These are phyloP conservation scores for Hanseniaspora jakobsenii DNA, from an alignment of 805 yeast genomes.

Conservation along the genomic window DNA sequence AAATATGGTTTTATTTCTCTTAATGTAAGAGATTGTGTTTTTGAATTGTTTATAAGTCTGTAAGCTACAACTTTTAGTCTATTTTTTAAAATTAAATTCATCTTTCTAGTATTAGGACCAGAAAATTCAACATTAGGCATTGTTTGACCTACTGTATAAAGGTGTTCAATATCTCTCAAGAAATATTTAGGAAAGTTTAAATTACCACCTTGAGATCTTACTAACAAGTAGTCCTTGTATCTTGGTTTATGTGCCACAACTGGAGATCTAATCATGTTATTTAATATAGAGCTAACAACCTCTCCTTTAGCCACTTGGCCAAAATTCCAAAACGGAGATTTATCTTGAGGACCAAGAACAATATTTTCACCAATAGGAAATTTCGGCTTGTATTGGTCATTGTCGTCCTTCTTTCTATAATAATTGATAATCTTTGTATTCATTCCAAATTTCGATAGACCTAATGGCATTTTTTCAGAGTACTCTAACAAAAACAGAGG, in stretches of 20 bases:
- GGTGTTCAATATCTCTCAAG: constrained; percentile 53
- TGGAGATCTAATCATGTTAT: constrained; percentile 86
- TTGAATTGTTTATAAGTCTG: constrained; percentile 66
- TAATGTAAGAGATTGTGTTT: constrained; percentile 63
- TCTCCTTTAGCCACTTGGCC: constrained; percentile 93
- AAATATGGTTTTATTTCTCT: constrained; percentile 83
- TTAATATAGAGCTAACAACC: constrained; percentile 85
- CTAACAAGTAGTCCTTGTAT: constrained; percentile 67
- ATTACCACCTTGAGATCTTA: constrained; percentile 71
- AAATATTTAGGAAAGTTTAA: constrained; percentile 49
- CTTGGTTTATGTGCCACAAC: constrained; percentile 73
- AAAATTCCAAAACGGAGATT: constrained; percentile 96
- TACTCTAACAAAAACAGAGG: constrained; percentile 72
- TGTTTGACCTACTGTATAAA: constrained; percentile 82
- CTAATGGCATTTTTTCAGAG: constrained; percentile 76
- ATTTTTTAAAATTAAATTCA: constrained; percentile 82
- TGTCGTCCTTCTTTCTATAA: constrained; percentile 70
- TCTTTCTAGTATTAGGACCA: constrained; percentile 94
- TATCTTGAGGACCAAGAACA: constrained; percentile 89
- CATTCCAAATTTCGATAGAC: constrained; percentile 86
- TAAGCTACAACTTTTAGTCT: constrained; percentile 87
- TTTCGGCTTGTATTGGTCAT: constrained; percentile 78
- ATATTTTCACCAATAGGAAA: constrained; percentile 86
- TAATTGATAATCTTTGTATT: constrained; percentile 86
- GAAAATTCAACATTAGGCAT: constrained; percentile 92